Base-by-base conservation (phyloP, 257 asterid species). In the Penstemon eatonii region DNA sequence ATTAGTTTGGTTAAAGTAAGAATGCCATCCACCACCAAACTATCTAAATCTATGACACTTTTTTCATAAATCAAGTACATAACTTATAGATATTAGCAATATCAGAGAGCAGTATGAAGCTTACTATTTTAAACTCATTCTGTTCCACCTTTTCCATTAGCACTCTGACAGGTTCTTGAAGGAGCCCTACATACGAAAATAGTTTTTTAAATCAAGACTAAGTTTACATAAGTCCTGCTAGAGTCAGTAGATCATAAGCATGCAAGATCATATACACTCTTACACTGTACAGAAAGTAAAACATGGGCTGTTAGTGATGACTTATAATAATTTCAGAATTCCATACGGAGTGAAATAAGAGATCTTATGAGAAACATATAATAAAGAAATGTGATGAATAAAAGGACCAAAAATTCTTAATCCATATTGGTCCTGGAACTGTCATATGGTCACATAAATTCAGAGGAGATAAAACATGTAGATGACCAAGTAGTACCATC, bases 101-200 rank as follows among this genome's bases (percentile, higher is more conserved):
- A 37, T 51, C 58, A 52, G 2, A 39, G 61, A 71, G 73, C 44
- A 72, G 41, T 74, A 59, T 13, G 57, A 60, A 72, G 63, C 73
- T 39, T 80, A 93, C 99, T 92, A 82, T 91, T 64, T 87, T 63
- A 72, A 89, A 86, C 64, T 83, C 89, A 73, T 75, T 86, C 0
- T 87, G 83, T 81, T 94, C 97, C 70, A 82, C 83, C 71, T 76
- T 86, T 76, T 94, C 81, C 91, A 94, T 91, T 71, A 91, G 73
- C 71, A 68, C 87, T 80, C 92, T 87, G 68, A 90, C 89, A 73
- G 97, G 76, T 81, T 91, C 96, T 67, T 75, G 74, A 63, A 88
- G 90, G 37, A 94, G 93, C 63, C 91, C 99, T 93, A 90, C 74
- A 78, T 69, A 64, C 58, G 42, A 43, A 40, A 63, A 74, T 33